These are phyloP conservation scores for Sporothrix luriei DNA, from an alignment of 2,329 filamentous ascomycete genomes.

Conservation along the genomic window DNA sequence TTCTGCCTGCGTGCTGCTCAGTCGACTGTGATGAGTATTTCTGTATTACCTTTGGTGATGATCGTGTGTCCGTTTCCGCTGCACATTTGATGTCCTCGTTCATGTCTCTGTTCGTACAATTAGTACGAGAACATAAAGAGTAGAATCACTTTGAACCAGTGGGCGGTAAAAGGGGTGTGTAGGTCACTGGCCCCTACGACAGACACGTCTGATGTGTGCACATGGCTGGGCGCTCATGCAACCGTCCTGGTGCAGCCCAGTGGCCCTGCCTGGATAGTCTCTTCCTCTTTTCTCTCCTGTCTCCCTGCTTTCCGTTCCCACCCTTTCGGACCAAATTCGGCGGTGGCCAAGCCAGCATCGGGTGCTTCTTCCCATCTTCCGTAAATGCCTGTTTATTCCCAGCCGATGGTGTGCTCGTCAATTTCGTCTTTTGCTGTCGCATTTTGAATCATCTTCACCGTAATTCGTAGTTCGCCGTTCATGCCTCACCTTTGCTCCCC, in stretches of 20 bases:
- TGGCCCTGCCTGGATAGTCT: not conserved
- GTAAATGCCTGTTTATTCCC: not conserved
- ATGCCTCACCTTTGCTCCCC: not conserved
- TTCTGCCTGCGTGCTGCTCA: not conserved
- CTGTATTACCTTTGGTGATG: not conserved
- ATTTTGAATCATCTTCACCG: not conserved
- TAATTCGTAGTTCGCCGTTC: not conserved
- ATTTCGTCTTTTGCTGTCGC: not conserved
- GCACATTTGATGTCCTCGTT: not conserved
- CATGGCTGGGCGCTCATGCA: constrained; percentile 22
- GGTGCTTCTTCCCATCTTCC: not conserved
- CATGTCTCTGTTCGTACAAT: not conserved
- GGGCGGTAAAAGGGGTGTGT: no score
- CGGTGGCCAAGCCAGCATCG: not conserved
- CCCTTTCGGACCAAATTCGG: constrained; percentile 16
- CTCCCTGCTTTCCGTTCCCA: not conserved
- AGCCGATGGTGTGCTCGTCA: not conserved
- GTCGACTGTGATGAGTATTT: not conserved
- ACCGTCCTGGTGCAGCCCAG: not conserved
- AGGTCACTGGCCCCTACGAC: no score
- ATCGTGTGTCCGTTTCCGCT: not conserved
- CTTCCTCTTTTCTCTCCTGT: not conserved
- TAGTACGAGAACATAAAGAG: not conserved
- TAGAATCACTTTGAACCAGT: no score
- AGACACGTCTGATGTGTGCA: constrained; percentile 18